Base-by-base conservation (phyloP, 805 yeast genomes). In the Cyberlindnera maritima region DNA sequence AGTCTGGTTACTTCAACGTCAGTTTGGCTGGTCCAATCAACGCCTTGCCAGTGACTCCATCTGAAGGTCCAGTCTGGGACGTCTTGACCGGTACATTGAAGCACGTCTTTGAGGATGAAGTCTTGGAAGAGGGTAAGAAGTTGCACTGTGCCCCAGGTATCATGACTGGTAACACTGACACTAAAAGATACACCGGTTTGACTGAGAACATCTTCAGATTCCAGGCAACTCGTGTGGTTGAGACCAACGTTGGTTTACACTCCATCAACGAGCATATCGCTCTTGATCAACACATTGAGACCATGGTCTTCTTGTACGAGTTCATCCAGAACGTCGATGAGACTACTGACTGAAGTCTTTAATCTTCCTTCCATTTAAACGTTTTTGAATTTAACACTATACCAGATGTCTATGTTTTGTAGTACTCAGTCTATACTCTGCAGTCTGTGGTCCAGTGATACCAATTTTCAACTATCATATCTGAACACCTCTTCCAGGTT, bases 141-240 rank as follows among this genome's bases (percentile, higher is more conserved):
- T 9, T 49, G 26, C 29, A 39, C 44, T 18, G 41, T 18, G 48
- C 42, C 19, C 53, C 53, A 13, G 43, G 76, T 23, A 60, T 84
- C 35, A 74, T 79, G 74, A 71, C 85, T 7, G 90, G 84, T 23
- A 84, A 83, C 63, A 85, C 91, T 3, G 92, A 85, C 59, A 84
- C 90, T 10, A 69, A 72, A 50, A 71, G 76, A 58, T 85, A 81
- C 66, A 81, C 87, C 87, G 61, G 67, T 38, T 65, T 85, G 56
- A 75, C 85, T 4, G 60, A 69, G 37, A 76, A 83, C 59, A 81
- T 85, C 43, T 85, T 71, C 67, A 71, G 91, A 46, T 80, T 73
- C 61, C 71, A 74, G 40, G 87, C 88, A 11, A 76, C 74, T 20
- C 61, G 66, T 26, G 52, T 59, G 13, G 61, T 62, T 35, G 62